Percentiles rank a stretch among this genome's conserved stretches.
Evolutionary conservation across 2,329 filamentous ascomycete species (phyloP).

Genomic region (Fusarium longipes): DNA sequence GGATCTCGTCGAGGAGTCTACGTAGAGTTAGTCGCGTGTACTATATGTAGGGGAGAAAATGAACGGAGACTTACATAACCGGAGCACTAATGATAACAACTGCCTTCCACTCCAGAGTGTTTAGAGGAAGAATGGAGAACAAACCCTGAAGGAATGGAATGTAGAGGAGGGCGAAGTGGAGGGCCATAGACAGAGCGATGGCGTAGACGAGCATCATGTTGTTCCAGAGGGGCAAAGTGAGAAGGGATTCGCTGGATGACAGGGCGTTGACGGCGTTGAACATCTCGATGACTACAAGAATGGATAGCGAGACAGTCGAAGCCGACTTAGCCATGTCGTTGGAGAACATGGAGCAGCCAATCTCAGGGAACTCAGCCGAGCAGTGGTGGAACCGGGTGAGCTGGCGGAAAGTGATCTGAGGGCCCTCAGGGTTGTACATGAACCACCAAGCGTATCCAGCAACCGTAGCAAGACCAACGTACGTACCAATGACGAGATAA

Average conservation of each 20-base stretch:
- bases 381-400: conserved; percentile 95
- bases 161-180: conserved; percentile 96
- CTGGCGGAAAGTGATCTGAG: conserved; percentile 91
- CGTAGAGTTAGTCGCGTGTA: conserved; percentile 39
- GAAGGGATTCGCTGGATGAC: conserved; percentile 91
- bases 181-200: conserved; percentile 89
- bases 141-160: conserved; percentile 86
- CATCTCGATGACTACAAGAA: conserved; percentile 98
- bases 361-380: conserved; percentile 83
- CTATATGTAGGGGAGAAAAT: not conserved
- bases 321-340: conserved; percentile 88
- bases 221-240: conserved; percentile 95
- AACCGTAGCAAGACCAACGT: conserved; percentile 94
- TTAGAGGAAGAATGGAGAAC: conserved; percentile 91
- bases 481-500: conserved; percentile 95
- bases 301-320: conserved; percentile 91
- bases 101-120: conserved; percentile 90
- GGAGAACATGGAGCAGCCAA: conserved; percentile 92
- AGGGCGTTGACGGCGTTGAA: conserved; percentile 98
- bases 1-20: conserved; percentile 82
- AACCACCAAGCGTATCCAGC: conserved; percentile 99
- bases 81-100: conserved; percentile 89
- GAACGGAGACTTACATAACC: conserved; percentile 77
- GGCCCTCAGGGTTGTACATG: conserved; percentile 91
- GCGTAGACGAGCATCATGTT: conserved; percentile 99